Evolutionary conservation across 441 rosid genomes (phyloP).

Genomic region (Metrosideros polymorpha): DNA sequence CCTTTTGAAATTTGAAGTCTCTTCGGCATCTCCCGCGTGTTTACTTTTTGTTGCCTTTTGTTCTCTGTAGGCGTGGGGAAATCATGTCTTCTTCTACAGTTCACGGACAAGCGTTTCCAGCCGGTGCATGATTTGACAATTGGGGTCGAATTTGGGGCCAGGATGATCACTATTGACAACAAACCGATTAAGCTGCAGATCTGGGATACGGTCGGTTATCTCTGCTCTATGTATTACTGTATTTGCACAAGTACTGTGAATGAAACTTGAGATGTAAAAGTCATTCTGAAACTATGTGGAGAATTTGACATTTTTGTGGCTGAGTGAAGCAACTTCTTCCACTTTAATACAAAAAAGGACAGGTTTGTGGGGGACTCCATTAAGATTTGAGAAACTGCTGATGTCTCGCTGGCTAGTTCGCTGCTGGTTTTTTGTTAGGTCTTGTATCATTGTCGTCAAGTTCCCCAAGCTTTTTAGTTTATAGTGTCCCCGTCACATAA

Average conservation of each 20-base stretch:
- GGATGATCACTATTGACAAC: slow-evolving; percentile 17
- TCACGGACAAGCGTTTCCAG: slow-evolving; percentile 22
- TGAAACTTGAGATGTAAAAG: background rate
- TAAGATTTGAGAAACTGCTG: background rate
- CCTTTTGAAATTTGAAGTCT: background rate
- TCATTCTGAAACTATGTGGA: background rate
- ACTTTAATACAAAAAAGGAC: background rate
- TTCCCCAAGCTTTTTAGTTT: background rate
- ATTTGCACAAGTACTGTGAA: background rate
- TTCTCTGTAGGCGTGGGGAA: slow-evolving; percentile 18
- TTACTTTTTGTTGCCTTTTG: background rate
- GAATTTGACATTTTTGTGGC: background rate
- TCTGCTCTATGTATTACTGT: background rate
- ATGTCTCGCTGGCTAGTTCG: background rate
- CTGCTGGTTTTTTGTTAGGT: background rate
- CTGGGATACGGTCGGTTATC: slow-evolving; percentile 20
- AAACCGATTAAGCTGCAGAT: slow-evolving; percentile 23
- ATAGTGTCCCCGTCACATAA: background rate
- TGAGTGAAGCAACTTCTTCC: background rate
- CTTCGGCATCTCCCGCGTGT: background rate
- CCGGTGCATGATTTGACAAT: slow-evolving; percentile 27
- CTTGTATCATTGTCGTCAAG: background rate
- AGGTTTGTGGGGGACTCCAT: background rate
- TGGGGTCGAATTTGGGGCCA: slow-evolving; percentile 25
- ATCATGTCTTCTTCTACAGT: slow-evolving; percentile 25